Evolutionary conservation across 768 basidiomycete species (phyloP), one percentile per base, ranked within the genome.

Genomic region (Agrocybe pediades): DNA sequence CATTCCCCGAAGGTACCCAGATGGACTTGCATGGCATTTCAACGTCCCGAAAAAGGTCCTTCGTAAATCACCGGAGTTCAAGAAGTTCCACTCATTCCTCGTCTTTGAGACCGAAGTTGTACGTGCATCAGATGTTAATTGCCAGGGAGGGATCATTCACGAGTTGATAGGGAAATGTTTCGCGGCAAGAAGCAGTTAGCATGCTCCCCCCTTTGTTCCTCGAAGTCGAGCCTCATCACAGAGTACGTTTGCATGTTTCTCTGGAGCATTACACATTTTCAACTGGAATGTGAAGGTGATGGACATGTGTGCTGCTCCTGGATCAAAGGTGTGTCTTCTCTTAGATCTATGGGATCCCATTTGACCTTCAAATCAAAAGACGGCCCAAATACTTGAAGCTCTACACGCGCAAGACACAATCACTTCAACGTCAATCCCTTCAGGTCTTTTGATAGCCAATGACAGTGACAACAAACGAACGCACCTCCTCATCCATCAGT

Each of bases 241-340:
- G 75, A 62, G 90, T 86, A 64, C 46, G 79, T 36, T n/a, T 71
- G 51, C 8, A 46, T 27, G 41, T 29, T 52, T 8, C 15, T 5
- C 24, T 3, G 44, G 5, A 41, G 2, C 30, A 1, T 21, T 9
- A 36, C 23, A 2, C 15, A 25, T 41, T 45, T 11, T 50, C n/a
- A 36, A 51, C n/a, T 29, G 52, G 33, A 52, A n/a, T 51, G 16
- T 44, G 16, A 52, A 90, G 85, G 89, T 92, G 17, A 85, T 98
- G 62, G 97, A 99, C 69, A 94, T 96, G 92, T 99, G 97, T 66
- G 97, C 97, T 16, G 96, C 97, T 1, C 97, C 97, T 0, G 97
- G 97, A 5, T 97, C 95, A 20, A 99, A 99, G 77, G 92, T 90
- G 59, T 26, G 65, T 55, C n/a, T n/a, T 23, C 25, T 20, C 20